Evolutionary conservation across 371 early-diverging fungal species (phyloP).

Genomic region (Umbelopsis sp.): DNA sequence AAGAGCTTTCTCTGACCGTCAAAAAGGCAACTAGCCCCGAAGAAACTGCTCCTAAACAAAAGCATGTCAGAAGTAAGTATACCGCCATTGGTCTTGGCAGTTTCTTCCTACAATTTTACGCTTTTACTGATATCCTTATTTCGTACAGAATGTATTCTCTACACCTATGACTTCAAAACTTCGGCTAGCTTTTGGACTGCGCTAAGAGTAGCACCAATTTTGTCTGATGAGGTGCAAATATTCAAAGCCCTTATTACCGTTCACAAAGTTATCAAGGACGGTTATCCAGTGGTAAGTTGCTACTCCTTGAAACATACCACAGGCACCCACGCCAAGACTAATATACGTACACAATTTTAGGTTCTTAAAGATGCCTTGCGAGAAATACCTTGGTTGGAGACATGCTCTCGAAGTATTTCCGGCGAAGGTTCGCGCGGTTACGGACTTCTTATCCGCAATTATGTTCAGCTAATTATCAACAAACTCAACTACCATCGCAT

Average conservation of each 20-base stretch:
- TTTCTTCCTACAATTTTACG: background rate
- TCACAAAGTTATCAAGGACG: constrained; percentile 95
- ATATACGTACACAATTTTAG: constrained; percentile 30
- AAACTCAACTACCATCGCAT: constrained; percentile 92
- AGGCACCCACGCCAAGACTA: too few relatives aligned
- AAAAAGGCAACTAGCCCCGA: constrained; percentile 94
- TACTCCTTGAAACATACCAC: background rate
- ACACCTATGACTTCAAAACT: constrained; percentile 93
- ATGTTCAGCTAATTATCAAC: constrained; percentile 84
- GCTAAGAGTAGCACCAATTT: constrained; percentile 83
- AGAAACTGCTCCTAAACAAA: constrained; percentile 96
- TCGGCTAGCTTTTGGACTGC: constrained; percentile 89
- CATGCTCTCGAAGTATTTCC: constrained; percentile 65
- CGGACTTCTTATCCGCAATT: constrained; percentile 87
- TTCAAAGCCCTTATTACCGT: constrained; percentile 95
- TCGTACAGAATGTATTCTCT: constrained; percentile 78
- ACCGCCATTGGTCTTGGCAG: background rate
- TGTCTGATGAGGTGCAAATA: constrained; percentile 90
- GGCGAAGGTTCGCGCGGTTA: constrained; percentile 78
- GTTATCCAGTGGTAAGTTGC: constrained; percentile 76
- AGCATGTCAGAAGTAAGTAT: constrained; percentile 89
- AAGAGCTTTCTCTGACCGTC: constrained; percentile 81
- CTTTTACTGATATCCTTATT: background rate
- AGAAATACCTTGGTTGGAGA: constrained; percentile 70
- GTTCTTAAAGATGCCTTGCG: constrained; percentile 77